Evolutionary conservation across 495 filamentous ascomycete species (phyloP), one percentile per base, ranked within the genome.

Genomic region (Letharia columbiana): DNA sequence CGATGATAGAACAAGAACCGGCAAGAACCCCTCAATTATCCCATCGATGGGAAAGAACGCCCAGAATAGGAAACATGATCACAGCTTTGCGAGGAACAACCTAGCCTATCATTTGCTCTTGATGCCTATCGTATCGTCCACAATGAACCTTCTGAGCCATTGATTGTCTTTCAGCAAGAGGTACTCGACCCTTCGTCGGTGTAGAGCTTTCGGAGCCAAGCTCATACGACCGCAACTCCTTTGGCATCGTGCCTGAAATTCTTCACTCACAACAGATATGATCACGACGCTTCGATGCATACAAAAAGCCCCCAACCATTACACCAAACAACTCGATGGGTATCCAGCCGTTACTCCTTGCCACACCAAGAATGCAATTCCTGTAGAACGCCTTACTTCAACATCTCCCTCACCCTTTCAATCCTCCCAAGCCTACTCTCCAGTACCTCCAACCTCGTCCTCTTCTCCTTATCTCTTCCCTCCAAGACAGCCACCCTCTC

Each of bases 351-450:
- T 45, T 64, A 56, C 62, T n/a, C 62, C 62, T 45, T 28, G 49
- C 50, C 50, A 20, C 44, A 17, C n/a, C n/a, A 57, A 18, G 37
- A 18, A 23, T 7, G 49, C 37, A 44, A 10, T 12, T 23, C 37
- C 68, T 68, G 62, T 69, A 45, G 62, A 41, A 57, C 65, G 57
- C 61, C 68, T 67, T 61, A 70, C 45, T 59, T 72, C 71, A 92
- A 70, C 74, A 93, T 71, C 56, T 77, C 80, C 75, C 85, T 83
- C 0, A 90, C 89, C 67, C 87, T 74, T 71, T 88, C 88, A 69
- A 96, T 89, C 75, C 91, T 78, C 60, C 84, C 84, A 74, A 98
- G 84, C 61, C 93, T 91, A 56, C 82, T 80, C 77, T 96, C 91
- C 71, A 96, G 71, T 73, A 81, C 74, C 68, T 92, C 92, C 50